Evolutionary conservation across 306 rosid genomes (phyloP).

Genomic region (Malus sieversii): DNA sequence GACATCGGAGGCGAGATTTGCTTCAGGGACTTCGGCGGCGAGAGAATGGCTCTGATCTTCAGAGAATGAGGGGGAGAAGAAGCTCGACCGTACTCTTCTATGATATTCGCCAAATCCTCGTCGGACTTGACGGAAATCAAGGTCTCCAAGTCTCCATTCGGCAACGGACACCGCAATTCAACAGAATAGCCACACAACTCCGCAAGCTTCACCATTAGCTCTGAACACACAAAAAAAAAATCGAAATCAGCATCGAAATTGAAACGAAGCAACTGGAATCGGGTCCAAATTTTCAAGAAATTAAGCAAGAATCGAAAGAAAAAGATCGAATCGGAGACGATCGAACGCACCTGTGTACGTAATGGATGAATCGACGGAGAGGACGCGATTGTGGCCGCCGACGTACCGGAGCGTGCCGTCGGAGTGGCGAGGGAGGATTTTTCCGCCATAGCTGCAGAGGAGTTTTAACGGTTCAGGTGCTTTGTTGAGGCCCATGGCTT

Average conservation of each 20-base stretch:
- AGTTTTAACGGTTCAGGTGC: slow-evolving; percentile 35
- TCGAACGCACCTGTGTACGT: slow-evolving; percentile 51
- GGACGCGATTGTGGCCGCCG: slow-evolving; percentile 82
- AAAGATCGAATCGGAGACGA: not conserved
- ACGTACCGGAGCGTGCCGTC: slow-evolving; percentile 76
- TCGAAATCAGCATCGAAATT: not conserved
- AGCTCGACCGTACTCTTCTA: slow-evolving; percentile 61
- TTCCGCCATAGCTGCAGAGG: slow-evolving; percentile 88
- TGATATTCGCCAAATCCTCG: slow-evolving; percentile 57
- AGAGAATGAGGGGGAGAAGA: slow-evolving; percentile 34
- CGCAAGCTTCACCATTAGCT: slow-evolving; percentile 57
- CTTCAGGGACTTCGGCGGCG: slow-evolving; percentile 39
- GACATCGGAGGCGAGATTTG: slow-evolving; percentile 47
- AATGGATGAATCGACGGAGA: slow-evolving; percentile 47
- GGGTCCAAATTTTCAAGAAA: not conserved
- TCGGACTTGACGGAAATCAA: slow-evolving; percentile 64
- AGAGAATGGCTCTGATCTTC: slow-evolving; percentile 65
- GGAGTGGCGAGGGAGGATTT: slow-evolving; percentile 59
- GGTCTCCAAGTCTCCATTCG: slow-evolving; percentile 78
- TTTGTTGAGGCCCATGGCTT: slow-evolving; percentile 19
- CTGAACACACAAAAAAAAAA: slow-evolving; percentile 23
- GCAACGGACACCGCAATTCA: slow-evolving; percentile 52
- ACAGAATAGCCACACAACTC: slow-evolving; percentile 65
- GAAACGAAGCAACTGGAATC: not conserved
- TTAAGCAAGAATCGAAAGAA: not conserved